Evolutionary conservation across 768 basidiomycete genomes (phyloP).

Genomic region (Coprinellus micaceus): DNA sequence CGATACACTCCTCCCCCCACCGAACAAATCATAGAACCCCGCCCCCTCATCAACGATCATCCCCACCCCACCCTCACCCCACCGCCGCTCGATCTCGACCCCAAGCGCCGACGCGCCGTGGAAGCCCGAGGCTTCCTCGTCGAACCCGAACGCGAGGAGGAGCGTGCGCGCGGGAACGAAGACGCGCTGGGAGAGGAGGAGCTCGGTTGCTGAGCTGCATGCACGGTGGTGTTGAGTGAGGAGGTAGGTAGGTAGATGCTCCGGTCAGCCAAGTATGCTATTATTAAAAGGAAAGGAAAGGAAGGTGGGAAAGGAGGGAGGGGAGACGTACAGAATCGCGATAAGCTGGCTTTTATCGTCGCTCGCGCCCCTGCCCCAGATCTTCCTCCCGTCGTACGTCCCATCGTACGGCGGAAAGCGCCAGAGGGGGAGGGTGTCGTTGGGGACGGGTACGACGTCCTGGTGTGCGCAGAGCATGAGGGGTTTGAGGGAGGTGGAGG

Average conservation of each 20-base stretch:
- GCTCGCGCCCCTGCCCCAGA: slow-evolving; percentile 26
- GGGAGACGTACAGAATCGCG: slow-evolving; percentile 22
- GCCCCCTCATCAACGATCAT: slow-evolving; percentile 34
- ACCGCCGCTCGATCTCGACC: slow-evolving; percentile 17
- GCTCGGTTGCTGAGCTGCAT: slow-evolving; percentile 21
- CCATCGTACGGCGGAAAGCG: slow-evolving; percentile 28
- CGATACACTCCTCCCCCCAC: background rate
- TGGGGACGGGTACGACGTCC: slow-evolving; percentile 16
- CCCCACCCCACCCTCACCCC: slow-evolving; percentile 26
- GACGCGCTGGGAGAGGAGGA: slow-evolving; percentile 17
- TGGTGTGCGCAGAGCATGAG: slow-evolving; percentile 29
- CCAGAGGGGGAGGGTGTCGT: slow-evolving; percentile 25
- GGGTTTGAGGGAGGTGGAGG: slow-evolving; percentile 18
- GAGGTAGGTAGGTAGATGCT: background rate
- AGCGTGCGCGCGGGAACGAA: slow-evolving; percentile 27
- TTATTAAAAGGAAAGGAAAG: no score
- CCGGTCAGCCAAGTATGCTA: no score
- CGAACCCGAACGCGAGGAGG: slow-evolving; percentile 30
- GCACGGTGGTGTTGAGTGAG: background rate
- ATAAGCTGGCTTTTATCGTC: slow-evolving; percentile 32
- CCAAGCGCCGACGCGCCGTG: slow-evolving; percentile 26
- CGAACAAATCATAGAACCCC: slow-evolving; percentile 7
- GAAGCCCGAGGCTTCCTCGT: slow-evolving; percentile 31
- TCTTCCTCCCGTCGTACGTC: slow-evolving; percentile 6
- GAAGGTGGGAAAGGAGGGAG: no score